These are phyloP conservation scores for Mortierella sp. DNA, from an alignment of 371 early-diverging fungal species.

Conservation along the genomic window DNA sequence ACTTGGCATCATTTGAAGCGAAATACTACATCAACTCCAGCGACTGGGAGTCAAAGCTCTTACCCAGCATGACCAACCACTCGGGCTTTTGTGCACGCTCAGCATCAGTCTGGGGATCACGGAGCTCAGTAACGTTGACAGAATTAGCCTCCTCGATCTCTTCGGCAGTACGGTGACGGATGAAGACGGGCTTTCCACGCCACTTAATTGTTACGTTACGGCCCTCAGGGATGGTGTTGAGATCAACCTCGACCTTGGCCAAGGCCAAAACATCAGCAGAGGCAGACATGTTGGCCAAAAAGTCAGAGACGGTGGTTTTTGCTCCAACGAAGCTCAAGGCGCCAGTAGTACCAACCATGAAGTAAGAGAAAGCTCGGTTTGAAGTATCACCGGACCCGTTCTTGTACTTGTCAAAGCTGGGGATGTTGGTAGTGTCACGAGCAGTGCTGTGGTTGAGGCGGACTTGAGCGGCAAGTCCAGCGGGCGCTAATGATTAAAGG, in stretches of 20 bases:
- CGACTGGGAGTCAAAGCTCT: not conserved
- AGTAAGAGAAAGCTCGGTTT: constrained; percentile 89
- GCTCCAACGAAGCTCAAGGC: constrained; percentile 88
- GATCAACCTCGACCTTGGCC: constrained; percentile 97
- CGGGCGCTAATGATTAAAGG: constrained; percentile 35
- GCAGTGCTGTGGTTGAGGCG: constrained; percentile 62
- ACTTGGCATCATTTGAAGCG: too few relatives aligned
- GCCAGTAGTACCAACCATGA: constrained; percentile 95
- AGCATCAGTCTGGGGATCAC: constrained; percentile 94
- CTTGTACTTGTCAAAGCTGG: constrained; percentile 79
- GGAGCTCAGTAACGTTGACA: constrained; percentile 82
- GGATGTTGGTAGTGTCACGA: constrained; percentile 68
- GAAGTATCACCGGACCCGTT: constrained; percentile 70
- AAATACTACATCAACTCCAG: too few relatives aligned
- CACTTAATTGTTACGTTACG: constrained; percentile 98
- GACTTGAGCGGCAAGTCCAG: constrained; percentile 59
- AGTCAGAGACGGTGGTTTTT: constrained; percentile 93
- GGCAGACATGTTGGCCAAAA: constrained; percentile 92
- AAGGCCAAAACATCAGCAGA: constrained; percentile 98
- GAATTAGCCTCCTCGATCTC: constrained; percentile 96
- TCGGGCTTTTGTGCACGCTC: constrained; percentile 93
- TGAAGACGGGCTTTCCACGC: constrained; percentile 98
- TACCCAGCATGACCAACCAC: constrained; percentile 94
- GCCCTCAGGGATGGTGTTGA: constrained; percentile 93
- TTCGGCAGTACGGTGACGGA: constrained; percentile 95